A percentile compares a stretch with the other conserved stretches of the same genome.
Evolutionary conservation across 2,329 filamentous ascomycete genomes (phyloP).

Genomic region (Drechslerella coelobrocha): DNA sequence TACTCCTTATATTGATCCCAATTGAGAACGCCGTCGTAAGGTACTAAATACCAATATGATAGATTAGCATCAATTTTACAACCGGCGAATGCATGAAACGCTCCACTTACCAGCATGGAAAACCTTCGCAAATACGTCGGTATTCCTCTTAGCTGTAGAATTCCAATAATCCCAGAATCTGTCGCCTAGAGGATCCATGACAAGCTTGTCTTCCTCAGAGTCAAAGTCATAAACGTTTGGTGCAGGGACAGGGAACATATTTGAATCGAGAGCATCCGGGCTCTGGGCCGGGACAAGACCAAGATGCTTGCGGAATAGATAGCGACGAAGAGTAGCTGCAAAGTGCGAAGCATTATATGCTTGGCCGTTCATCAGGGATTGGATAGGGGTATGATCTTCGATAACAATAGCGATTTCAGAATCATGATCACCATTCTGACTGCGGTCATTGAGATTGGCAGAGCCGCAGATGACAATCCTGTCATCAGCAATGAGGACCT

Average conservation of each 20-base stretch:
- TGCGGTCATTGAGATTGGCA: conserved; percentile 73
- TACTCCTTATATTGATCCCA: conserved; percentile 78
- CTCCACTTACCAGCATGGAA: conserved; percentile 70
- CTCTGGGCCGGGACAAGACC: conserved; percentile 79
- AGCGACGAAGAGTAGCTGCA: conserved; percentile 79
- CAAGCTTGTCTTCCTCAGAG: conserved; percentile 70
- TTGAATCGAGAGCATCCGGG: conserved; percentile 71
- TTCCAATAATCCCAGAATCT: conserved; percentile 77
- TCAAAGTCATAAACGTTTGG: conserved; percentile 78
- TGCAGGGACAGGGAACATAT: conserved; percentile 76
- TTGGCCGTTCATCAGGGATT: conserved; percentile 74
- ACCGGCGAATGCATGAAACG: neutral
- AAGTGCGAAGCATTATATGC: conserved; percentile 76
- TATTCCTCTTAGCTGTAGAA: conserved; percentile 75
- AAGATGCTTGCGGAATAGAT: conserved; percentile 90
- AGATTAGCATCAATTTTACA: neutral
- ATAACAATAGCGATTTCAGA: conserved; percentile 90
- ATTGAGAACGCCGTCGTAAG: conserved; percentile 70
- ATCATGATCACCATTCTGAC: conserved; percentile 82
- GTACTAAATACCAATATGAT: conserved; percentile 61
- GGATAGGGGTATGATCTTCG: conserved; percentile 74
- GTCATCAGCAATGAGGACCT: conserved; percentile 81
- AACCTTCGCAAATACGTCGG: conserved; percentile 77
- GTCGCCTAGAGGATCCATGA: conserved; percentile 74
- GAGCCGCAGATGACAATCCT: conserved; percentile 80